Conservation (phyloP, 1,139 yeast genomes). For the Pichia sp. region DNA sequence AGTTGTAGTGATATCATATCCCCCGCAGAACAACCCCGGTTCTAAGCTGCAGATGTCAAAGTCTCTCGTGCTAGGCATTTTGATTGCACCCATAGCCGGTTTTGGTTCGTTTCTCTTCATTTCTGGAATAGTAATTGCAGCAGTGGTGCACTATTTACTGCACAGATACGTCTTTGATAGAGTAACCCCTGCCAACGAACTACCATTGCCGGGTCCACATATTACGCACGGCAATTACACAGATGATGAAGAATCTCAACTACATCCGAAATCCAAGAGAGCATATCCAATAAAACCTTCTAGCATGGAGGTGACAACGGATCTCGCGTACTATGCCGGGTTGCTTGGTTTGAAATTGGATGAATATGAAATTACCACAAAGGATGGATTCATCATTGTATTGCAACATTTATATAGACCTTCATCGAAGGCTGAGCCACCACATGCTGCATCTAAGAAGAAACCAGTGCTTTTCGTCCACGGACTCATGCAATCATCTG, state of each 20-base stretch:
- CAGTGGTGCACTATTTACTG: background rate
- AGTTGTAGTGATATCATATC: too few species aligned
- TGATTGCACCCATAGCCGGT: too few species aligned
- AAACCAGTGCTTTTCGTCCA: conserved; percentile 70
- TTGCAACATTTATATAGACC: conserved; percentile 59
- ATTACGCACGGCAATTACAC: background rate
- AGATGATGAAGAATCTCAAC: background rate
- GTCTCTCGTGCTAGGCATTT: too few species aligned
- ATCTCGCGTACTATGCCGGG: conserved; percentile 58
- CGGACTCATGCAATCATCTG: conserved; percentile 83
- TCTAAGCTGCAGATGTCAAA: too few species aligned
- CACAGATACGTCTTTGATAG: background rate
- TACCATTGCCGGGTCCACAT: too few species aligned
- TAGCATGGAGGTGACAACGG: conserved; percentile 16
- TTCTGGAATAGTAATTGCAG: background rate
- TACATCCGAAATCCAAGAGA: conserved; percentile 14
- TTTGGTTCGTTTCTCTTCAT: background rate
- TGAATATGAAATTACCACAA: conserved; percentile 54
- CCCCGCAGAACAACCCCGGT: too few species aligned
- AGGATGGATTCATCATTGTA: conserved; percentile 70
- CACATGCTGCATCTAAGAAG: background rate
- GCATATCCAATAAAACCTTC: conserved; percentile 1
- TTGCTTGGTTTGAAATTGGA: conserved; percentile 54
- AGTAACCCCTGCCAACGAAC: background rate
- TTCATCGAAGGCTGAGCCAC: too few species aligned